Percentiles rank a stretch among this genome's conserved stretches.
Evolutionary conservation across 805 yeast genomes (phyloP).

Genomic region (Dipodascopsis uninucleata): DNA sequence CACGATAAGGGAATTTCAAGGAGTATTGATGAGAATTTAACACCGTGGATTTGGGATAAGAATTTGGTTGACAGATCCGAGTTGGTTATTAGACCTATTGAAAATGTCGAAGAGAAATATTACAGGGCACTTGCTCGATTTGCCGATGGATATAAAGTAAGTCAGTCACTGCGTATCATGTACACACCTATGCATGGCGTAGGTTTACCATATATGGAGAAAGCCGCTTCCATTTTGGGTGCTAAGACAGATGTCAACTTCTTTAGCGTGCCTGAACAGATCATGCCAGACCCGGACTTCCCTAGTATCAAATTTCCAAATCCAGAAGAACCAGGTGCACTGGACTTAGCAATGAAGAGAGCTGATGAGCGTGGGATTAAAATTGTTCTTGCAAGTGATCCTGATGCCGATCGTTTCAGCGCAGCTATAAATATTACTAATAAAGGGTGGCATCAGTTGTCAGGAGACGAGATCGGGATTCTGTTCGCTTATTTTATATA

Average conservation of each 20-base stretch:
- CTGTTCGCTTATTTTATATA: constrained; percentile 65
- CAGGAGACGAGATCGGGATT: constrained; percentile 89
- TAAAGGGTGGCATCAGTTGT: constrained; percentile 67
- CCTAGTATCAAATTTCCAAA: constrained; percentile 87
- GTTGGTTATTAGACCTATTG: constrained; percentile 21
- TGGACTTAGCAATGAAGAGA: constrained; percentile 59
- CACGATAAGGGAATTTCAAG: constrained; percentile 72
- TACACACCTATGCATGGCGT: constrained; percentile 98
- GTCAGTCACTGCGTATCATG: constrained; percentile 47
- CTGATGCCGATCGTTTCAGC: constrained; percentile 94
- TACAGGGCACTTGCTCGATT: constrained; percentile 8
- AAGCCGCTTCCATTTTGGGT: constrained; percentile 42
- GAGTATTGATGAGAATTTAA: constrained; percentile 56
- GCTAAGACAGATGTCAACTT: constrained; percentile 35
- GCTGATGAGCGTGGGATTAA: constrained; percentile 53
- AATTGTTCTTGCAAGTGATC: constrained; percentile 84
- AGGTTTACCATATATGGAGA: constrained; percentile 60
- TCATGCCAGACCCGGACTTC: constrained; percentile 76
- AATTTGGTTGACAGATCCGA: constrained; percentile 17
- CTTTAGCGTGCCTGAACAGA: constrained; percentile 59
- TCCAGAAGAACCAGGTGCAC: constrained; percentile 93
- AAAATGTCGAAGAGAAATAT: constrained; percentile 16
- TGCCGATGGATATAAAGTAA: constrained; percentile 30
- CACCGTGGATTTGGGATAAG: constrained; percentile 55
- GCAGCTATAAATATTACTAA: constrained; percentile 56